Conservation (phyloP, 1,284 basidiomycete genomes). For the Microbotryum silenes-acaulis region DNA sequence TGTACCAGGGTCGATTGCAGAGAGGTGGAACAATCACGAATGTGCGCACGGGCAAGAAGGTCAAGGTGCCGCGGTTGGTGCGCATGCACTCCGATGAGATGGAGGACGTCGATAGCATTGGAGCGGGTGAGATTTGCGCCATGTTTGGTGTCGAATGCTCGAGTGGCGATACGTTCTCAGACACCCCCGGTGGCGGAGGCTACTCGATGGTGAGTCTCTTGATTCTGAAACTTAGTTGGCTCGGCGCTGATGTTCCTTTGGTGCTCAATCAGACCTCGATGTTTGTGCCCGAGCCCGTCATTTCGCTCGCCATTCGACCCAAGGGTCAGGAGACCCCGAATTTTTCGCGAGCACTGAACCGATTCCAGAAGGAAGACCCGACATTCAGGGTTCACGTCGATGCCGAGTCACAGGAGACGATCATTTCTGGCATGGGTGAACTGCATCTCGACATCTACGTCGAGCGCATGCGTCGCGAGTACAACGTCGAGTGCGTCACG, state of each 20-base stretch:
- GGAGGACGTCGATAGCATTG: conserved; percentile 95
- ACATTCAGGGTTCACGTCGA: conserved; percentile 98
- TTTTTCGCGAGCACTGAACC: conserved; percentile 91
- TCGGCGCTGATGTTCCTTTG: not conserved
- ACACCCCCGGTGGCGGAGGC: conserved; percentile 59
- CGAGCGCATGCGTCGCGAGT: conserved; percentile 97
- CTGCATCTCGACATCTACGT: conserved; percentile 99
- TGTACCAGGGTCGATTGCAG: conserved; percentile 90
- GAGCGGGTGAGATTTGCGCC: conserved; percentile 98
- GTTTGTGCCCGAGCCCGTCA: conserved; percentile 98
- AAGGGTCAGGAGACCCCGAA: conserved; percentile 87
- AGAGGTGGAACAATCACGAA: conserved; percentile 83
- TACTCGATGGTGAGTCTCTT: conserved; percentile 69
- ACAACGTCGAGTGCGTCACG: conserved; percentile 86
- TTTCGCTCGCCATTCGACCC: conserved; percentile 88
- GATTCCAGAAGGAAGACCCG: conserved; percentile 98
- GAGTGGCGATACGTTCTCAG: conserved; percentile 96
- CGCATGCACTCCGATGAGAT: conserved; percentile 99
- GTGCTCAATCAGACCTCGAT: conserved; percentile 68
- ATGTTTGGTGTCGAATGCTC: conserved; percentile 99
- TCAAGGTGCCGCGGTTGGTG: conserved; percentile 95
- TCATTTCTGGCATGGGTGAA: conserved; percentile 99
- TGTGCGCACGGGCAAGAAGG: conserved; percentile 89
- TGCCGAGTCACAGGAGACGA: conserved; percentile 94
- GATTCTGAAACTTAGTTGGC: not conserved